These are phyloP conservation scores for Pterocarpus santalinus DNA, from an alignment of 306 rosid species.

Conservation along the genomic window DNA sequence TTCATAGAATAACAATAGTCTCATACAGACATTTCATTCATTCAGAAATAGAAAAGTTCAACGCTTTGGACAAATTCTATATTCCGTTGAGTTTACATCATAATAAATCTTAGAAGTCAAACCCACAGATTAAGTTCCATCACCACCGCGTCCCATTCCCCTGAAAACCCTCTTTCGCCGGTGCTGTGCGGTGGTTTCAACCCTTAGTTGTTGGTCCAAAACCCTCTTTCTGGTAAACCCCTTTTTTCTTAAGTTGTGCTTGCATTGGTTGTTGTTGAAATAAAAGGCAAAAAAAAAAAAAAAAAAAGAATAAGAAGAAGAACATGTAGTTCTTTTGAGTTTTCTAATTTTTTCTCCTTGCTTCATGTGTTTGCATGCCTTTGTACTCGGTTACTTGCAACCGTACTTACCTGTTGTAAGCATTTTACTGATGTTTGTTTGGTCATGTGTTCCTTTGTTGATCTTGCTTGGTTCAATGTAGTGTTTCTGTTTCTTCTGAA, in stretches of 20 bases:
- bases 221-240: not conserved
- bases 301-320: not conserved
- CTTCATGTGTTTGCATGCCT: not conserved
- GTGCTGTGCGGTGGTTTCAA: not conserved
- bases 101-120: too few relatives aligned
- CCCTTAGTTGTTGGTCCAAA: not conserved
- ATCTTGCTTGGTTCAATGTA: slow-evolving; percentile 5
- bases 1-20: too few relatives aligned
- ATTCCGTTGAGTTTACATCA: too few relatives aligned
- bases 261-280: not conserved
- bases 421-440: not conserved
- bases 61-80: too few relatives aligned
- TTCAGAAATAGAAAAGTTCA: too few relatives aligned
- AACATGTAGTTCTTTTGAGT: not conserved
- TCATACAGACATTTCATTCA: too few relatives aligned
- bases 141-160: not conserved
- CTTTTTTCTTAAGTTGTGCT: not conserved
- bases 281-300: too few relatives aligned
- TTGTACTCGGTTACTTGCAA: not conserved
- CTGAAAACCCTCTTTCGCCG: not conserved
- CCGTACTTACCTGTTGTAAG: not conserved
- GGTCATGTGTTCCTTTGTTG: not conserved
- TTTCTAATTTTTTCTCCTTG: slow-evolving; percentile 5
- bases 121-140: too few relatives aligned
- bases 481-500: not conserved